Percentiles rank a stretch among this genome's conserved stretches.
phyloP scores from a whole-genome alignment of 257 asterid genomes.

The Gentiana dahurica region DNA sequence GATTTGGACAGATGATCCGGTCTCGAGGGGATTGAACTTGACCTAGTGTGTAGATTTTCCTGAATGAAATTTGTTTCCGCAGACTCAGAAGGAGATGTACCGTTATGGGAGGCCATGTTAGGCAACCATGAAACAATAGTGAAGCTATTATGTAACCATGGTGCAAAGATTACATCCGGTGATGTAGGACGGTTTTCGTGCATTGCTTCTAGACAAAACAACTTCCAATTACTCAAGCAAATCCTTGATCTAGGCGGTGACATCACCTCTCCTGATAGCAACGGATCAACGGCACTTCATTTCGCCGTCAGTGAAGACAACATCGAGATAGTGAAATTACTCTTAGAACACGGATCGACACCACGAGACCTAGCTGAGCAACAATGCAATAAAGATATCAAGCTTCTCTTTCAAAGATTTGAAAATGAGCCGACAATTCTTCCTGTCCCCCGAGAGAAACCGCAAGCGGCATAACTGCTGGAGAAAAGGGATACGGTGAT shows the following conservation, averaged over 20 bases:
- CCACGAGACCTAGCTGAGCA: slow-evolving; percentile 36
- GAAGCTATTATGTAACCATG: slow-evolving; percentile 22
- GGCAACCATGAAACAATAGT: slow-evolving; percentile 24
- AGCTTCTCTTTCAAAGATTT: slow-evolving; percentile 24
- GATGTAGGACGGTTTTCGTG: slow-evolving; percentile 33
- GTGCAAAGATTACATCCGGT: slow-evolving; percentile 33
- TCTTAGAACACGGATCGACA: slow-evolving; percentile 31
- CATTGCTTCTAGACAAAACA: slow-evolving; percentile 31
- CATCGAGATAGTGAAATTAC: slow-evolving; percentile 31
- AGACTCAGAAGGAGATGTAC: slow-evolving; percentile 39
- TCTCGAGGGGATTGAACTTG: no score
- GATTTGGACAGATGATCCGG: no score
- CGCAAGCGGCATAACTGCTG: slow-evolving; percentile 44
- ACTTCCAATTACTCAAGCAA: slow-evolving; percentile 25
- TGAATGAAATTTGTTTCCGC: not conserved
- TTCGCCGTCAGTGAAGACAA: slow-evolving; percentile 39
- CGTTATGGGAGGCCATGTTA: slow-evolving; percentile 42
- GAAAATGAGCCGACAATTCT: slow-evolving; percentile 31
- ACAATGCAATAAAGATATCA: slow-evolving; percentile 43
- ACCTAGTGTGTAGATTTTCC: no score
- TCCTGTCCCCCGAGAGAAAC: slow-evolving; percentile 14
- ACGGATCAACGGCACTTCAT: slow-evolving; percentile 36
- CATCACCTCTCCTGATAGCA: slow-evolving; percentile 20
- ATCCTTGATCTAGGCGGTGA: slow-evolving; percentile 32
- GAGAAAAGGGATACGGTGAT: slow-evolving; percentile 32